Evolutionary conservation across 768 basidiomycete genomes (phyloP).

Genomic region (Aureoboletus auriporus): DNA sequence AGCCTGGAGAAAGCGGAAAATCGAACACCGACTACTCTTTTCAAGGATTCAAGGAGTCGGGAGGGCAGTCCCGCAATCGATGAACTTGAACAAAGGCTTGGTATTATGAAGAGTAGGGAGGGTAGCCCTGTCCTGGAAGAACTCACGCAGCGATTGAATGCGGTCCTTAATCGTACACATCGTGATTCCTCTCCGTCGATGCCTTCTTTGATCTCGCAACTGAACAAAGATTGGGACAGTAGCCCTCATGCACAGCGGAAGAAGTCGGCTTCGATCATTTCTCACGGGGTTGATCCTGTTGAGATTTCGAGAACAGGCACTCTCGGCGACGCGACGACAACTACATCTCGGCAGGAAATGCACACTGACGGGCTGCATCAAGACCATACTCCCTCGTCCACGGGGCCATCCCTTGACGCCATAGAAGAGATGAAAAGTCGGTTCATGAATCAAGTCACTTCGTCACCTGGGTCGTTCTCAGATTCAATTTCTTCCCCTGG

Average conservation of each 20-base stretch:
- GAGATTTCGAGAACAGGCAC: slow-evolving; percentile 1
- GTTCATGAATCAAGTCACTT: slow-evolving; percentile 36
- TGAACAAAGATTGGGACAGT: slow-evolving; percentile 16
- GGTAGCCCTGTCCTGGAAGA: slow-evolving; percentile 54
- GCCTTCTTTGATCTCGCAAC: slow-evolving; percentile 19
- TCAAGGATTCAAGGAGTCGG: slow-evolving; percentile 38
- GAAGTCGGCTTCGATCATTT: slow-evolving; percentile 11
- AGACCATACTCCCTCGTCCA: slow-evolving; percentile 7
- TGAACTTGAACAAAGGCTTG: slow-evolving; percentile 59
- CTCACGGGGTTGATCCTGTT: slow-evolving; percentile 5
- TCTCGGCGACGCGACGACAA: slow-evolving; percentile 11
- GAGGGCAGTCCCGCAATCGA: slow-evolving; percentile 61
- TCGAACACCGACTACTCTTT: slow-evolving; percentile 45
- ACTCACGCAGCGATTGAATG: slow-evolving; percentile 41
- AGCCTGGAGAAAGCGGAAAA: slow-evolving; percentile 23
- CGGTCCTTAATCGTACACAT: slow-evolving; percentile 35
- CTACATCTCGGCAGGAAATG: slow-evolving; percentile 7
- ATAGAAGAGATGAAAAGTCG: slow-evolving; percentile 63
- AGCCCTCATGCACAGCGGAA: slow-evolving; percentile 29
- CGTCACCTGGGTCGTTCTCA: slow-evolving; percentile 23
- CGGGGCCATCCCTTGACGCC: slow-evolving; percentile 42
- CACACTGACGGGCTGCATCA: slow-evolving; percentile 10
- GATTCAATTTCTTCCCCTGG: slow-evolving; percentile 14
- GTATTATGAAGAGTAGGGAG: slow-evolving; percentile 51
- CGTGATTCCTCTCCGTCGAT: slow-evolving; percentile 26